A percentile compares a stretch with the other conserved stretches of the same genome.
Conservation (phyloP, 345 rosid genomes). For the Pugionium cornutum region DNA sequence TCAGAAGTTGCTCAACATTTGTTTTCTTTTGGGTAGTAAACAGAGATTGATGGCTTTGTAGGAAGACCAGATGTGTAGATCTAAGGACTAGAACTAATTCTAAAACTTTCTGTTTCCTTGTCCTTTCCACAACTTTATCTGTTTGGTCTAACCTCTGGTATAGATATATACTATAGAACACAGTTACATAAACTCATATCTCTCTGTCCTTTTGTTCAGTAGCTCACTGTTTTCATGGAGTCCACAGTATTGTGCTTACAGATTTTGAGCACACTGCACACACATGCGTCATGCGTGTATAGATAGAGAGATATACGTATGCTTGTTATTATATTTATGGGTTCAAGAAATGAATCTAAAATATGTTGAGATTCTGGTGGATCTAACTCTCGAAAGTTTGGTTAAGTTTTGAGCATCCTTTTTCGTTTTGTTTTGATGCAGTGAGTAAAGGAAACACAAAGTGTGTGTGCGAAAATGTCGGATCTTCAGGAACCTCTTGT, state of each 20-base stretch:
- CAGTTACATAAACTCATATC: background rate
- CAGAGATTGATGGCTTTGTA: constrained; percentile 16
- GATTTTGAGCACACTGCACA: background rate
- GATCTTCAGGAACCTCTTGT: constrained; percentile 74
- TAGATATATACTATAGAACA: background rate
- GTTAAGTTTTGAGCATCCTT: constrained; percentile 3
- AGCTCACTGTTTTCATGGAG: constrained; percentile 2
- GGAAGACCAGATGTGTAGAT: constrained; percentile 30
- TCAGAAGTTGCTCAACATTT: constrained; percentile 10
- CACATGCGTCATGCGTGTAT: background rate
- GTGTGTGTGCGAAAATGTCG: constrained; percentile 51
- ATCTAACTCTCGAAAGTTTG: constrained; percentile 22
- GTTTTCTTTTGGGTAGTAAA: background rate
- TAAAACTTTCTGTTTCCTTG: constrained; percentile 9
- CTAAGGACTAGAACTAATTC: constrained; percentile 24
- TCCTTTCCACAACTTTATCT: constrained; percentile 8
- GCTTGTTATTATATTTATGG: constrained; percentile 5
- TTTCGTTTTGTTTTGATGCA: constrained; percentile 29
- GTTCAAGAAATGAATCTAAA: constrained; percentile 8
- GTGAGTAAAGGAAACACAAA: constrained; percentile 34
- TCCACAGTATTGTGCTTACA: background rate
- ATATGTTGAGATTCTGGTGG: background rate
- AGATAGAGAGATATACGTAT: background rate
- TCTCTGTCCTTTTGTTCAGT: constrained; percentile 15
- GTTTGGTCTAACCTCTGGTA: constrained; percentile 12